A percentile compares a stretch with the other conserved stretches of the same genome.
Conservation (phyloP, 1,139 yeast genomes). For the Saccharomyces hybrid region DNA sequence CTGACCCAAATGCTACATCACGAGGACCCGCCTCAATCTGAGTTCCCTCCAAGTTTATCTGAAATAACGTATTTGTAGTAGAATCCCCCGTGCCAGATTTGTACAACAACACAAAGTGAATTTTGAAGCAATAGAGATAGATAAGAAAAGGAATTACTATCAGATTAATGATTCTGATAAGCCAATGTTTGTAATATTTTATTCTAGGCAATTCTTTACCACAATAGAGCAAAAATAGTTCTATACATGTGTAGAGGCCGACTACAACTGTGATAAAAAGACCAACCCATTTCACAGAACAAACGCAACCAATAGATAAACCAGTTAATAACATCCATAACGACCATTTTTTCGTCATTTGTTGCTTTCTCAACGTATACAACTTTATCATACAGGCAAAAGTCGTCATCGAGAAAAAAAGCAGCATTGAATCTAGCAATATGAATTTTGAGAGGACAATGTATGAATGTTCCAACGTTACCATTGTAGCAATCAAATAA, state of each 20-base stretch:
- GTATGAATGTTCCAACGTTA: slow-evolving; percentile 57
- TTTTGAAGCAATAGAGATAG: slow-evolving; percentile 64
- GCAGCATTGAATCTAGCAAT: slow-evolving; percentile 61
- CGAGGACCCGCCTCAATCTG: slow-evolving; percentile 53
- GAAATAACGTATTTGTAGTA: slow-evolving; percentile 62
- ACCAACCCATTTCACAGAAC: slow-evolving; percentile 96
- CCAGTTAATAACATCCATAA: slow-evolving; percentile 66
- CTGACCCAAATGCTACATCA: slow-evolving; percentile 53
- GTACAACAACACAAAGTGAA: slow-evolving; percentile 68
- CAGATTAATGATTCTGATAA: slow-evolving; percentile 53
- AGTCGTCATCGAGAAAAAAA: slow-evolving; percentile 62
- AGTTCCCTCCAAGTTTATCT: slow-evolving; percentile 54
- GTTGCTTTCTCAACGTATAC: slow-evolving; percentile 40
- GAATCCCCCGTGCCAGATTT: slow-evolving; percentile 79
- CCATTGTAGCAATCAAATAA: slow-evolving; percentile 52
- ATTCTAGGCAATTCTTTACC: slow-evolving; percentile 39
- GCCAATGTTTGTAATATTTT: slow-evolving; percentile 61
- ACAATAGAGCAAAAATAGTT: slow-evolving; percentile 53
- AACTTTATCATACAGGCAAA: slow-evolving; percentile 50
- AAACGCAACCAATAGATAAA: slow-evolving; percentile 80
- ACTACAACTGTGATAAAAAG: slow-evolving; percentile 74
- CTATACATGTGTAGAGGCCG: slow-evolving; percentile 78
- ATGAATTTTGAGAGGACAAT: slow-evolving; percentile 65
- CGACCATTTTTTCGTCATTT: slow-evolving; percentile 43
- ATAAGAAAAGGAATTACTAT: slow-evolving; percentile 68